Evolutionary conservation across 148 eudicot species (phyloP).

Genomic region (Nyssa sinensis): DNA sequence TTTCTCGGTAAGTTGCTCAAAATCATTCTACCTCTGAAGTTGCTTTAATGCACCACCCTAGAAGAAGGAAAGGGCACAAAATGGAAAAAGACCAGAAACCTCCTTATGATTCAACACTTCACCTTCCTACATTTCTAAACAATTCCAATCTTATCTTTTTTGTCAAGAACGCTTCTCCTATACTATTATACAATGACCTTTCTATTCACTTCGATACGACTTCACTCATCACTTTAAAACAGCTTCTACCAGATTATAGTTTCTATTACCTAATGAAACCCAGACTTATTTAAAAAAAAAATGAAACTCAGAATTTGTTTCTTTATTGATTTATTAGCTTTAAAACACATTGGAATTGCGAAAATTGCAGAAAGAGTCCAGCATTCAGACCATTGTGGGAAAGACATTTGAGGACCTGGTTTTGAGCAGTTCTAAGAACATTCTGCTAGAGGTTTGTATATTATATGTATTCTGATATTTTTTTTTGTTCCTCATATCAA

Average conservation of each 20-base stretch:
- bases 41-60: not conserved
- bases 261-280: not conserved
- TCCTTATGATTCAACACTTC: not conserved
- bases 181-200: not conserved
- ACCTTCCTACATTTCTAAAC: not conserved
- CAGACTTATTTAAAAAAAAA: no score
- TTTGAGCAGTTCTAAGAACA: conserved; percentile 58
- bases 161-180: not conserved
- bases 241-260: not conserved
- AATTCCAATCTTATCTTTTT: not conserved
- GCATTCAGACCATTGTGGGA: conserved; percentile 66
- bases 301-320: no score
- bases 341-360: conserved; percentile 8
- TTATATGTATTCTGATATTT: not conserved
- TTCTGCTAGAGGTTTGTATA: conserved; percentile 70
- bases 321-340: not conserved
- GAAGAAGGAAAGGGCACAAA: not conserved
- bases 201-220: not conserved
- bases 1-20: not conserved
- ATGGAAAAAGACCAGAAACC: not conserved
- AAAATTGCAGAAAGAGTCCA: conserved; percentile 60
- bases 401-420: conserved; percentile 81
- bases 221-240: not conserved
- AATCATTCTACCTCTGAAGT: not conserved
- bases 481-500: not conserved